Conservation (phyloP, 208 protist species). For the Trypanosoma grayi region DNA sequence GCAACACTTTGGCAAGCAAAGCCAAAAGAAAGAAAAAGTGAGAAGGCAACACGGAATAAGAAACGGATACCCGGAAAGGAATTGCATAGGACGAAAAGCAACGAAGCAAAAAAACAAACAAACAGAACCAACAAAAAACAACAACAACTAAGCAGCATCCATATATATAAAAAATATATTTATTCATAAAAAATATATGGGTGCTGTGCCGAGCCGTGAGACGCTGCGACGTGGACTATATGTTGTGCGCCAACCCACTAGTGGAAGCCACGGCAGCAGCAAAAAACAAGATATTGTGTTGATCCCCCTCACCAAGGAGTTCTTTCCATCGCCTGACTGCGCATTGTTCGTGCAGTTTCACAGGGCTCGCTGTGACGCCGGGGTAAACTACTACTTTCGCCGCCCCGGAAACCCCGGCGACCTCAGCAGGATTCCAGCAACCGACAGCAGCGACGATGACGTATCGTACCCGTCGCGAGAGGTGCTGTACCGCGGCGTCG, state of each 20-base stretch:
- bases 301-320: conserved; percentile 76
- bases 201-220: conserved; percentile 71
- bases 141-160: not conserved
- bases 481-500: conserved; percentile 68
- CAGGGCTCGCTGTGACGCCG: conserved; percentile 70
- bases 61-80: too few relatives aligned
- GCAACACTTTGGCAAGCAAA: too few relatives aligned
- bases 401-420: conserved; percentile 69
- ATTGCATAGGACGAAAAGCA: not conserved
- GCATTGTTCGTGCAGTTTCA: conserved; percentile 84
- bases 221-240: conserved; percentile 58
- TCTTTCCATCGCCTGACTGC: conserved; percentile 74
- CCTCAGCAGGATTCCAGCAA: conserved; percentile 66
- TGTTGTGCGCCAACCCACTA: conserved; percentile 29
- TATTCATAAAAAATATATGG: conserved; percentile 33
- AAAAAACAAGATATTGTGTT: conserved; percentile 64
- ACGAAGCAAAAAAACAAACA: not conserved
- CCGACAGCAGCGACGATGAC: conserved; percentile 31
- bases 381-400: conserved; percentile 86
- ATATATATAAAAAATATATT: conserved; percentile 5
- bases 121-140: not conserved
- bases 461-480: conserved; percentile 70
- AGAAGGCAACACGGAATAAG: too few relatives aligned
- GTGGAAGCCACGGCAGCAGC: not conserved
- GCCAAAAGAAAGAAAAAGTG: too few relatives aligned